Evolutionary conservation across 306 rosid genomes (phyloP), one percentile per base, ranked within the genome.

Genomic region (Purshia tridentata): DNA sequence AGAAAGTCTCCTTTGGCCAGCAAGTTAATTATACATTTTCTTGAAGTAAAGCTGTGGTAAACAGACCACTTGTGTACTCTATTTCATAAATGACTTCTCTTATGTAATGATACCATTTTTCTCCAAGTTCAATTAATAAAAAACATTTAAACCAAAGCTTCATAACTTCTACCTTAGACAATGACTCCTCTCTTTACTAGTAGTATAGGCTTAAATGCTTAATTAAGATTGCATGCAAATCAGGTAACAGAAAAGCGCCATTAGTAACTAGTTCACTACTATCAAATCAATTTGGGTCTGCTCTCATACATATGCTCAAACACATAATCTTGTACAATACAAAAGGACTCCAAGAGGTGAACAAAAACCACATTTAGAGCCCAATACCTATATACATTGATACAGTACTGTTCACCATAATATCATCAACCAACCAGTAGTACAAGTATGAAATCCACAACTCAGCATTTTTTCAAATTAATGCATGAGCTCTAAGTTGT

Each of bases 401-500:
- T n/a, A 3, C 6, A 50, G 35, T 29, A 29, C 35, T 29, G 35
- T 29, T 29, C 35, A 29, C 1, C 35, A 29, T 29, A 29, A 29
- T 29, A 29, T 29, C 35, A 29, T 29, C 35, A 29, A 29, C 35
- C 35, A 29, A 29, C 35, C 35, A 0, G 19, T 10, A 12, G 14
- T 70, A 12, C 16, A 60, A 67, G 55, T 29, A 35, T 0, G 6
- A 22, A 74, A 47, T 53, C 52, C 59, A 71, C 10, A 75, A 47
- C 57, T 65, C 84, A 11, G 45, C 20, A 22, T 46, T 52, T 37
- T 76, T 75, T 37, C 3, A 18, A 14, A 7, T 29, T 29, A 29
- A 29, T 29, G 35, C 35, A 55, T 51, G 51, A 56, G 52, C 68
- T 72, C 78, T 62, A n/a, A 37, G 46, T 39, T 7, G 68, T 76